Evolutionary conservation across 2,329 filamentous ascomycete genomes (phyloP), one percentile per base, ranked within the genome.

Genomic region (Diplocarpon rosae): DNA sequence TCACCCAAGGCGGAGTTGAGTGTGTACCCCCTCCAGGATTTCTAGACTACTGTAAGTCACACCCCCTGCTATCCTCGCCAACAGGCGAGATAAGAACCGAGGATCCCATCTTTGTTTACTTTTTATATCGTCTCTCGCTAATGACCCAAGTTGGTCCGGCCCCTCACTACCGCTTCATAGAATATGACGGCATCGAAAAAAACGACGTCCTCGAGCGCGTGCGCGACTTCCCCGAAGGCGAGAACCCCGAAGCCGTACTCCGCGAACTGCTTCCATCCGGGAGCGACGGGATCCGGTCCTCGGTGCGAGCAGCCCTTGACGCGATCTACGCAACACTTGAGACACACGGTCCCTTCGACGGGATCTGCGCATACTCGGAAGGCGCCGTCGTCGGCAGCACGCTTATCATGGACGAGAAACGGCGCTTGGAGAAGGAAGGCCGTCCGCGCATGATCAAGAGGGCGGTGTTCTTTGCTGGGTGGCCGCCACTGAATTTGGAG

Each of bases 341-440:
- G 3, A 62, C 68, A 30, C 56, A 63, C 6, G 65, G 65, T 0
- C 64, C 65, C 0, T 66, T 74, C 43, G 68, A 71, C 46, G 75
- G 69, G 2, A 69, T 79, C 40, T 65, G 78, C 12, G 75, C 75
- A 0, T 79, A 78, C 54, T 76, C 72, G 0, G 75, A 79, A 56
- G 75, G 75, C 2, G 73, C 75, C 1, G 70, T 70, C 0, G 66
- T 72, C 8, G 75, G 72, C 0, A 69, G 69, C 0, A 74, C 69
- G 0, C 55, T 74, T 8, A 62, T 77, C 8, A 59, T 77, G 3
- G 69, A 75, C 40, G 72, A 76, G 53, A 62, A 67, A 43, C 61
- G 65, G 3, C 62, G 66, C 32, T 56, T 57, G 16, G 50, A 63
- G 38, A 58, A 61, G 38, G 59, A 62, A 28, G 68, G 63, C 0